Percentiles rank a stretch among this genome's conserved stretches.
Conservation (phyloP, 2,329 filamentous ascomycete genomes). For the Ceratocystis alfenasii region DNA sequence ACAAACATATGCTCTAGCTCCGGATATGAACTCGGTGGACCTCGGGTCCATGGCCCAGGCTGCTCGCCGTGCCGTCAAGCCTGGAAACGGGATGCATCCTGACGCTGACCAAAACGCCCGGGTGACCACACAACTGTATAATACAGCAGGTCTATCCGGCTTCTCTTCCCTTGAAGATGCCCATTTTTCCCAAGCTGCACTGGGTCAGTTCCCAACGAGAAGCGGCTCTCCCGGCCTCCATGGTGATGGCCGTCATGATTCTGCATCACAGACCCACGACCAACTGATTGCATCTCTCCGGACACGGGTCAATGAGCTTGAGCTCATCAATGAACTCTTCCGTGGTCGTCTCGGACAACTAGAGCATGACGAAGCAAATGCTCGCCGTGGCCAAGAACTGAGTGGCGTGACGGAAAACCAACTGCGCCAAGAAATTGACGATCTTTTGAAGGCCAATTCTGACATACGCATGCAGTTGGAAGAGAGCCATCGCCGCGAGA, state of each 20-base stretch:
- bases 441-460: slow-evolving; percentile 32
- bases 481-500: slow-evolving; percentile 65
- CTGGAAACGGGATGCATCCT: slow-evolving; percentile 13
- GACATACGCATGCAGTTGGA: slow-evolving; percentile 54
- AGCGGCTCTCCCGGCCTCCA: slow-evolving; percentile 43
- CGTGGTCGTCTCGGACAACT: slow-evolving; percentile 65
- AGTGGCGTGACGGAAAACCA: slow-evolving; percentile 44
- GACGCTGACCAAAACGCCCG: slow-evolving; percentile 15
- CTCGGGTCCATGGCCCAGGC: slow-evolving; percentile 19
- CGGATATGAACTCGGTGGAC: slow-evolving; percentile 21
- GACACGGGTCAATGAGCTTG: slow-evolving; percentile 86
- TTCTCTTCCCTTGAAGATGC: slow-evolving; percentile 69
- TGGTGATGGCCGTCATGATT: slow-evolving; percentile 53
- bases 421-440: slow-evolving; percentile 45
- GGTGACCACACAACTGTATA: slow-evolving; percentile 40
- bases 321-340: slow-evolving; percentile 83
- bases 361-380: slow-evolving; percentile 61
- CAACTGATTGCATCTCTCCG: slow-evolving; percentile 72
- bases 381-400: slow-evolving; percentile 48
- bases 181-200: slow-evolving; percentile 47
- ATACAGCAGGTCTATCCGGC: slow-evolving; percentile 56
- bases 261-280: slow-evolving; percentile 61
- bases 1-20: slow-evolving; percentile 18
- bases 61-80: slow-evolving; percentile 18
- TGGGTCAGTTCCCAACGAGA: slow-evolving; percentile 41